Conservation (phyloP, 495 filamentous ascomycete species). For the Aspergillus haitiensis region DNA sequence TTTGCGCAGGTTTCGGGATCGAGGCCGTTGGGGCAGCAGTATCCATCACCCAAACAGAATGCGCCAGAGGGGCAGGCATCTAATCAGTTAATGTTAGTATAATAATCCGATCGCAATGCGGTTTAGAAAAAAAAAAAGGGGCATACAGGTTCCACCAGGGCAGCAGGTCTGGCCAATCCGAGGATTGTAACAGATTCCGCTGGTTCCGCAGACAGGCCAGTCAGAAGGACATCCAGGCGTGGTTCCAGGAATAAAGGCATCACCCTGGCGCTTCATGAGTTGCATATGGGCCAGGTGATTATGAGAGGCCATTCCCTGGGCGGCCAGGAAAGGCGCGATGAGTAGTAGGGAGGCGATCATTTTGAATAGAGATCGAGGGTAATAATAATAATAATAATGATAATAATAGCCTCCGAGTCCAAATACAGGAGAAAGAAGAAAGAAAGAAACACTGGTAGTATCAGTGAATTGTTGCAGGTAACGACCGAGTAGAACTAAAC, state of each 20-base stretch:
- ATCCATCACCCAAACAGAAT: slow-evolving; percentile 17
- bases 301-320: slow-evolving; percentile 15
- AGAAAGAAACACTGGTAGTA: too few species aligned
- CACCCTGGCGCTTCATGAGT: slow-evolving; percentile 16
- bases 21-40: slow-evolving; percentile 20
- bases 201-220: slow-evolving; percentile 17
- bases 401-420: not conserved
- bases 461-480: too few species aligned
- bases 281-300: not conserved
- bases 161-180: slow-evolving; percentile 18
- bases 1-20: slow-evolving; percentile 19
- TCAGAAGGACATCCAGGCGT: slow-evolving; percentile 19
- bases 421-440: too few species aligned
- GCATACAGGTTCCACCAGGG: slow-evolving; percentile 21
- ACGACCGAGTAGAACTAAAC: too few species aligned
- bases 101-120: not conserved
- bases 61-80: slow-evolving; percentile 22
- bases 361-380: not conserved
- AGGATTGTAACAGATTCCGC: slow-evolving; percentile 22
- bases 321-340: slow-evolving; percentile 15
- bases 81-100: slow-evolving; percentile 1
- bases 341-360: slow-evolving; percentile 14
- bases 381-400: not conserved
- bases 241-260: slow-evolving; percentile 20
- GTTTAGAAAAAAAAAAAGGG: not conserved